Conservation (phyloP, 495 filamentous ascomycete species). For the Aspergillus cavernicola region DNA sequence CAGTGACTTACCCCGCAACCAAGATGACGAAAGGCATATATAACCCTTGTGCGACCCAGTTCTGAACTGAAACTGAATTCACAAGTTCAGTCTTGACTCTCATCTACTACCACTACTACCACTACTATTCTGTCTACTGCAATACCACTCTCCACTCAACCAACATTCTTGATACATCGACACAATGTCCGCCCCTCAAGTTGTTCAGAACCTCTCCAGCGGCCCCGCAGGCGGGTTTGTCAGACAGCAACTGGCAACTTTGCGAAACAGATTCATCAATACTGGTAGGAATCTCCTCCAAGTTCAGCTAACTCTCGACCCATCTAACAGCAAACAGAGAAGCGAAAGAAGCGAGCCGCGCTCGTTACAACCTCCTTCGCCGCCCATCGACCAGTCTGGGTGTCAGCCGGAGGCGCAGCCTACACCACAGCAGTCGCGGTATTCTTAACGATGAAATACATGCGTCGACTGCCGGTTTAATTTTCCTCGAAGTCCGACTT, state of each 20-base stretch:
- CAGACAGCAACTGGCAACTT: conserved; percentile 17
- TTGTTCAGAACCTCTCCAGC: conserved; percentile 20
- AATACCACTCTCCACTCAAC: neutral
- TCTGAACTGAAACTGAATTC: neutral
- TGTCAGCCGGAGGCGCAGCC: conserved; percentile 33
- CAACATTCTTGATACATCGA: neutral
- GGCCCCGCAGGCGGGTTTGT: conserved; percentile 18
- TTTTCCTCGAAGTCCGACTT: neutral
- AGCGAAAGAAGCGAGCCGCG: conserved; percentile 28
- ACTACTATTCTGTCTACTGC: neutral
- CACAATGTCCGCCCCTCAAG: conserved; percentile 21
- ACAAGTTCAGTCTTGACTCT: neutral
- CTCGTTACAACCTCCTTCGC: conserved; percentile 36
- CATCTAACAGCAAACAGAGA: conserved; percentile 18
- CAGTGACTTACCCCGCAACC: conserved; percentile 20
- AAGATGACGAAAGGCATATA: conserved; percentile 12
- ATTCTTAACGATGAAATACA: conserved; percentile 36
- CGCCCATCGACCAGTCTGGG: conserved; percentile 42
- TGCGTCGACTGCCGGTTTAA: conserved; percentile 21
- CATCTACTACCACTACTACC: neutral
- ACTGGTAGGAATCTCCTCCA: conserved; percentile 15
- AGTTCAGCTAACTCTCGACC: neutral
- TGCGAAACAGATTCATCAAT: conserved; percentile 19
- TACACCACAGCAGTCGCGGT: conserved; percentile 40
- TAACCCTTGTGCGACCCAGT: conserved; percentile 19